These are phyloP conservation scores for Bromus sterilis DNA, from an alignment of 176 grass and related monocot species.

Conservation along the genomic window DNA sequence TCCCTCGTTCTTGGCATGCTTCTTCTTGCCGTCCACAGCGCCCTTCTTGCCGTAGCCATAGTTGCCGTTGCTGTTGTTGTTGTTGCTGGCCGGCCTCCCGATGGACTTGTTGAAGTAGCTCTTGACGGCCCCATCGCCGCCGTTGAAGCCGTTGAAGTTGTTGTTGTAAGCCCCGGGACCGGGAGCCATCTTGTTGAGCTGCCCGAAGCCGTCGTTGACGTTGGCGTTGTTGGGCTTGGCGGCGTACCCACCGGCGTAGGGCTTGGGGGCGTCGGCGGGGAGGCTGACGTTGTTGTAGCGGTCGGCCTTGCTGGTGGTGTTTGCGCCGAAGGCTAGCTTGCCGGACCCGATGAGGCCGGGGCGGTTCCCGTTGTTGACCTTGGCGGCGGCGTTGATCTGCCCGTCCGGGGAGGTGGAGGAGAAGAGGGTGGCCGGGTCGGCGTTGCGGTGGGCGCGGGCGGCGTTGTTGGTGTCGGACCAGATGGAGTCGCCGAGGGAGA, in stretches of 20 bases:
- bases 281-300: slow-evolving; percentile 45
- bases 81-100: slow-evolving; percentile 53
- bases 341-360: slow-evolving; percentile 45
- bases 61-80: slow-evolving; percentile 21
- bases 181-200: slow-evolving; percentile 17
- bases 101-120: slow-evolving; percentile 92
- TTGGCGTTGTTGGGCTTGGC: slow-evolving; percentile 8
- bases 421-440: background rate
- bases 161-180: slow-evolving; percentile 6
- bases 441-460: slow-evolving; percentile 23
- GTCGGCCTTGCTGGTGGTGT: slow-evolving; percentile 36
- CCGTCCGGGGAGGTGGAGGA: background rate
- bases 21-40: slow-evolving; percentile 34
- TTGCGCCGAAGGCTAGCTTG: slow-evolving; percentile 82
- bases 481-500: slow-evolving; percentile 86
- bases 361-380: background rate
- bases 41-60: slow-evolving; percentile 24
- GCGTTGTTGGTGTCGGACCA: slow-evolving; percentile 41
- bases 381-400: background rate
- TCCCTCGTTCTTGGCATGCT: slow-evolving; percentile 23
- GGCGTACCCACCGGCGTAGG: background rate
- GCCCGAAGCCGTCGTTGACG: background rate
- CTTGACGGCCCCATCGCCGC: slow-evolving; percentile 51
- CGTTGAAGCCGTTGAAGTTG: background rate
- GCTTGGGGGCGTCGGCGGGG: background rate